A percentile compares a stretch with the other conserved stretches of the same genome.
These are phyloP conservation scores for Cladosporium velox DNA, from an alignment of 2,329 filamentous ascomycete species.

Conservation along the genomic window DNA sequence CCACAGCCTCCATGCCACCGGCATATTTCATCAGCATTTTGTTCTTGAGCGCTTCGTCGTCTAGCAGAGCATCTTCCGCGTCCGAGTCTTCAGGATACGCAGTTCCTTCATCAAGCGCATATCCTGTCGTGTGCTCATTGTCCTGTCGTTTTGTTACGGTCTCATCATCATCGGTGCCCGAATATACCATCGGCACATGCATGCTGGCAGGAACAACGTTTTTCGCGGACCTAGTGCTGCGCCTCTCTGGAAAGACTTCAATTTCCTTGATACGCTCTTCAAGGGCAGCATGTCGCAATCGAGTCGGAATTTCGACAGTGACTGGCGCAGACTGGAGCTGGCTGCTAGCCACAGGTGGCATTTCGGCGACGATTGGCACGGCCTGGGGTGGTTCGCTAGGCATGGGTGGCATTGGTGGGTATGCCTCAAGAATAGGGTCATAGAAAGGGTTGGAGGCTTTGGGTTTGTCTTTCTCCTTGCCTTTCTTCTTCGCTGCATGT, in stretches of 20 bases:
- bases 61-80: constrained; percentile 10
- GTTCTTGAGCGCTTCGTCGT: constrained; percentile 12
- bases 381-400: not conserved
- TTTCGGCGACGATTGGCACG: not conserved
- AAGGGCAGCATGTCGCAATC: not conserved
- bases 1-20: not conserved
- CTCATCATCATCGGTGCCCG: not conserved
- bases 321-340: not conserved
- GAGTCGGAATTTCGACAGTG: not conserved
- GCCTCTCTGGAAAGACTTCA: not conserved
- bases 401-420: not conserved
- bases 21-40: constrained; percentile 15
- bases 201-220: not conserved
- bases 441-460: constrained; percentile 3
- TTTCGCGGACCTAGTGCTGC: not conserved
- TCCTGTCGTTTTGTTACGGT: not conserved
- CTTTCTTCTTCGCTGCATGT: constrained; percentile 6
- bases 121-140: not conserved
- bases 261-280: not conserved
- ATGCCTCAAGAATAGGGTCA: not conserved
- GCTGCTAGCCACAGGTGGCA: not conserved
- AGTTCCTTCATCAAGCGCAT: not conserved
- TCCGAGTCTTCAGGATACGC: constrained; percentile 1
- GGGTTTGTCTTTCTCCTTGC: not conserved
- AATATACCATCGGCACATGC: no score